Conservation (phyloP, 2,329 filamentous ascomycete species). For the Colletotrichum destructivum region DNA sequence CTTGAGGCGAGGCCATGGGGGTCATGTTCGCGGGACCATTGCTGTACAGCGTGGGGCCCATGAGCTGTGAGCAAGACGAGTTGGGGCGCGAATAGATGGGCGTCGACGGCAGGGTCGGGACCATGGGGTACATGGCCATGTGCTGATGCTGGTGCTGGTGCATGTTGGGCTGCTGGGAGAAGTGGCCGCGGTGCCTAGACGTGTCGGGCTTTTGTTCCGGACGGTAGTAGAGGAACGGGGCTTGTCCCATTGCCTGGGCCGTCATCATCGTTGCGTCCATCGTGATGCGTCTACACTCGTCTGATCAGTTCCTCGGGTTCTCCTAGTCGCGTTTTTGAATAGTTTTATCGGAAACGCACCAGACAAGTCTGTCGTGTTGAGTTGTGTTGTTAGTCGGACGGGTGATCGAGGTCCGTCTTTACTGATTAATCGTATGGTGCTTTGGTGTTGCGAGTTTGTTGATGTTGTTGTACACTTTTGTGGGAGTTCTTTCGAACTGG, state of each 20-base stretch:
- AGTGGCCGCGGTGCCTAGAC: slow-evolving; percentile 80
- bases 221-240: slow-evolving; percentile 90
- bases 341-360: slow-evolving; percentile 49
- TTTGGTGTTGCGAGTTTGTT: slow-evolving; percentile 14
- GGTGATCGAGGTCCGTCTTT: slow-evolving; percentile 26
- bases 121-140: slow-evolving; percentile 67
- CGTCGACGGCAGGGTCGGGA: slow-evolving; percentile 73
- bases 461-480: slow-evolving; percentile 47
- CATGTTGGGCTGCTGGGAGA: slow-evolving; percentile 63
- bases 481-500: slow-evolving; percentile 44
- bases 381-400: slow-evolving; percentile 36
- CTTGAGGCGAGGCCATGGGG: slow-evolving; percentile 82
- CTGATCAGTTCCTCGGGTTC: slow-evolving; percentile 43
- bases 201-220: slow-evolving; percentile 81
- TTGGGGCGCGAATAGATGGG: slow-evolving; percentile 76
- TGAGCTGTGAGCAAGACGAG: slow-evolving; percentile 76
- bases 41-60: slow-evolving; percentile 67
- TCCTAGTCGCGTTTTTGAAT: neutral
- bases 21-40: slow-evolving; percentile 77
- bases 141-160: slow-evolving; percentile 65
- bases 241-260: slow-evolving; percentile 76
- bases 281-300: slow-evolving; percentile 52
- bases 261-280: slow-evolving; percentile 77
- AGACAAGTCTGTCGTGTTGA: slow-evolving; percentile 43
- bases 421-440: slow-evolving; percentile 24